Percentiles rank a stretch among this genome's conserved stretches.
Conservation (phyloP, 768 basidiomycete genomes). For the Suillus ampliporus region DNA sequence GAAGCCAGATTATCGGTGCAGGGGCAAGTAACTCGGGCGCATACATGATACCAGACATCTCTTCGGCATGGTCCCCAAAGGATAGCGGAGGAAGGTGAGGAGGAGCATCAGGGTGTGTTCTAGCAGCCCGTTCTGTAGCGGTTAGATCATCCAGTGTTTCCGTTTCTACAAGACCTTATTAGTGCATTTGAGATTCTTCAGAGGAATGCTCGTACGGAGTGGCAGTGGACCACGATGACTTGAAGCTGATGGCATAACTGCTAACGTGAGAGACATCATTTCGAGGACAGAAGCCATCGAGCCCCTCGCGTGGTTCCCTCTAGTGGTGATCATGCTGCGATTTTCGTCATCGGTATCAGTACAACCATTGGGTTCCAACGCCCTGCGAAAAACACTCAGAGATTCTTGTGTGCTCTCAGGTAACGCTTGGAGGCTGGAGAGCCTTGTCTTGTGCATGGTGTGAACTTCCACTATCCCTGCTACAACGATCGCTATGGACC, state of each 20-base stretch:
- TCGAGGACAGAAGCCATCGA: constrained; percentile 84
- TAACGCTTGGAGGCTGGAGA: constrained; percentile 54
- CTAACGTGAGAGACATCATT: constrained; percentile 82
- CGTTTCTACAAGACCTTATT: constrained; percentile 50
- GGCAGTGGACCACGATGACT: constrained; percentile 65
- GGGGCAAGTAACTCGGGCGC: constrained; percentile 83
- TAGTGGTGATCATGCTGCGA: constrained; percentile 49
- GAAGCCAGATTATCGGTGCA: constrained; percentile 83
- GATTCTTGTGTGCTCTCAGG: constrained; percentile 63
- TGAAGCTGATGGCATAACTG: constrained; percentile 69
- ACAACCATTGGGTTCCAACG: constrained; percentile 46
- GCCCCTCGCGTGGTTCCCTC: constrained; percentile 53
- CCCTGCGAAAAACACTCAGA: constrained; percentile 54
- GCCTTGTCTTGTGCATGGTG: constrained; percentile 52
- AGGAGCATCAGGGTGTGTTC: constrained; percentile 79
- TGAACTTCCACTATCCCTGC: constrained; percentile 68
- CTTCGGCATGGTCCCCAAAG: constrained; percentile 77
- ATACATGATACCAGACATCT: constrained; percentile 79
- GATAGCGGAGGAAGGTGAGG: constrained; percentile 71
- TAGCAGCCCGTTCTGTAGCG: constrained; percentile 77
- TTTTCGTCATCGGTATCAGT: constrained; percentile 54
- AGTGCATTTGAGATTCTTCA: constrained; percentile 8
- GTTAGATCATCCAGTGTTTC: constrained; percentile 83
- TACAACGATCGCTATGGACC: constrained; percentile 57
- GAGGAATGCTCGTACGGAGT: constrained; percentile 54